Conservation (phyloP, 2,329 filamentous ascomycete genomes). For the Cylindrodendrum hubeiense region DNA sequence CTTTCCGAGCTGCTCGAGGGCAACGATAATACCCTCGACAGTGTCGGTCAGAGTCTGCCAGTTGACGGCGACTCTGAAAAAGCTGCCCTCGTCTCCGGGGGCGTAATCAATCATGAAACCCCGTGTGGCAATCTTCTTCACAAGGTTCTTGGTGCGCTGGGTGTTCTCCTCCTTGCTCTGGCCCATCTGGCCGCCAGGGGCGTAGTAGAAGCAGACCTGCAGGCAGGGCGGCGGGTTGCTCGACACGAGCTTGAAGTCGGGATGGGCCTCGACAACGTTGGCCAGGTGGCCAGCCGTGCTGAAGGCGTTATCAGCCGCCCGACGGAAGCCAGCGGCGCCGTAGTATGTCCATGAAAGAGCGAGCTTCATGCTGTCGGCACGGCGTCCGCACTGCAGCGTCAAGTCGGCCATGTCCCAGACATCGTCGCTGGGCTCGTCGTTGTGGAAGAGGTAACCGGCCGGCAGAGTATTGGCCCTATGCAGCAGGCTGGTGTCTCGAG, state of each 20-base stretch:
- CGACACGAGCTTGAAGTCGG: slow-evolving; percentile 79
- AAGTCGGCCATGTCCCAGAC: slow-evolving; percentile 92
- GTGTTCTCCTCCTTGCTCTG: slow-evolving; percentile 60
- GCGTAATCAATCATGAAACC: slow-evolving; percentile 74
- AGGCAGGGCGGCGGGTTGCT: slow-evolving; percentile 85
- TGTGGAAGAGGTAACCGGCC: slow-evolving; percentile 88
- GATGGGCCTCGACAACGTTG: slow-evolving; percentile 62
- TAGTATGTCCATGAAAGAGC: slow-evolving; percentile 93
- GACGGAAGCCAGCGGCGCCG: slow-evolving; percentile 78
- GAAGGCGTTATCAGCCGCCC: slow-evolving; percentile 79
- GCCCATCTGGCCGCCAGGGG: slow-evolving; percentile 64
- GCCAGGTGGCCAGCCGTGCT: slow-evolving; percentile 78
- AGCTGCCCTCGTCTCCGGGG: slow-evolving; percentile 65
- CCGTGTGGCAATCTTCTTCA: slow-evolving; percentile 58
- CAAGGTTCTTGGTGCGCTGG: slow-evolving; percentile 61
- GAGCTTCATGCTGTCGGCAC: slow-evolving; percentile 88
- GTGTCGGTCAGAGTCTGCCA: slow-evolving; percentile 65
- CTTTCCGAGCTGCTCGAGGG: slow-evolving; percentile 60
- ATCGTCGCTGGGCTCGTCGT: slow-evolving; percentile 63
- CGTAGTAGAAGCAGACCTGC: slow-evolving; percentile 95
- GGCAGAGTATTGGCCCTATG: slow-evolving; percentile 86
- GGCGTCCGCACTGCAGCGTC: slow-evolving; percentile 91
- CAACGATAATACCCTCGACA: slow-evolving; percentile 65
- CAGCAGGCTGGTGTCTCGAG: slow-evolving; percentile 80
- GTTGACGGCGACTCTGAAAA: slow-evolving; percentile 71